These are phyloP conservation scores for Clonostachys solani DNA, from an alignment of 2,329 filamentous ascomycete genomes.

Conservation along the genomic window DNA sequence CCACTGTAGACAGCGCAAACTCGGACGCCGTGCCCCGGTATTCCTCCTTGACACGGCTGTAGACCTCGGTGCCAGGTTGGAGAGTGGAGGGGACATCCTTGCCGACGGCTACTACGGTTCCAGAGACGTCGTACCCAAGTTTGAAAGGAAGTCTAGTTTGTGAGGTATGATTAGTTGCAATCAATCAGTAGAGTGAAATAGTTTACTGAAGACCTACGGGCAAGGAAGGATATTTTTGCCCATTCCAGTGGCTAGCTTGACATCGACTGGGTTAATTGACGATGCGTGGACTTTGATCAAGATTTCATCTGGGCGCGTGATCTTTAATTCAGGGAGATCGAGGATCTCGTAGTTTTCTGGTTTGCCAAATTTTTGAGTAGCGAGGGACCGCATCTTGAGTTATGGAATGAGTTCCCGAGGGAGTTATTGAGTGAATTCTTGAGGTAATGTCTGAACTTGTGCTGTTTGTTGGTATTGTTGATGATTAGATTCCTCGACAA, in stretches of 20 bases:
- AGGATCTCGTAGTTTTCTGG: too few relatives aligned
- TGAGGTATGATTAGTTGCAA: not conserved
- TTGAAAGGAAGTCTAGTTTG: conserved; percentile 28
- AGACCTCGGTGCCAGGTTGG: conserved; percentile 19
- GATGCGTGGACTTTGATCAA: conserved; percentile 36
- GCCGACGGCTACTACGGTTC: conserved; percentile 29
- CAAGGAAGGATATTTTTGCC: conserved; percentile 15
- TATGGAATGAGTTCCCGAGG: too few relatives aligned
- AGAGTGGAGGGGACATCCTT: conserved; percentile 17
- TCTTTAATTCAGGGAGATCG: too few relatives aligned
- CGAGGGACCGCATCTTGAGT: too few relatives aligned
- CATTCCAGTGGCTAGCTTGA: conserved; percentile 31
- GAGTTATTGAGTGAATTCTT: too few relatives aligned
- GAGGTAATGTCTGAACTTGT: too few relatives aligned
- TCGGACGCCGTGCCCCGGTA: conserved; percentile 13
- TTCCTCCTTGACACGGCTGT: conserved; percentile 11
- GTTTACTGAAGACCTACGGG: not conserved
- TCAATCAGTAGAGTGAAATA: not conserved
- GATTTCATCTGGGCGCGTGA: conserved; percentile 7
- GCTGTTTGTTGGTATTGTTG: too few relatives aligned
- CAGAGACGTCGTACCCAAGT: conserved; percentile 35
- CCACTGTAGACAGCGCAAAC: conserved; percentile 22
- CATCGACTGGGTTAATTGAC: conserved; percentile 38
- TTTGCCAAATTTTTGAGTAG: too few relatives aligned
- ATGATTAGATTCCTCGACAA: too few relatives aligned